Evolutionary conservation across 768 basidiomycete genomes (phyloP), one percentile per base, ranked within the genome.

Genomic region (Xerocomellus intermedius): DNA sequence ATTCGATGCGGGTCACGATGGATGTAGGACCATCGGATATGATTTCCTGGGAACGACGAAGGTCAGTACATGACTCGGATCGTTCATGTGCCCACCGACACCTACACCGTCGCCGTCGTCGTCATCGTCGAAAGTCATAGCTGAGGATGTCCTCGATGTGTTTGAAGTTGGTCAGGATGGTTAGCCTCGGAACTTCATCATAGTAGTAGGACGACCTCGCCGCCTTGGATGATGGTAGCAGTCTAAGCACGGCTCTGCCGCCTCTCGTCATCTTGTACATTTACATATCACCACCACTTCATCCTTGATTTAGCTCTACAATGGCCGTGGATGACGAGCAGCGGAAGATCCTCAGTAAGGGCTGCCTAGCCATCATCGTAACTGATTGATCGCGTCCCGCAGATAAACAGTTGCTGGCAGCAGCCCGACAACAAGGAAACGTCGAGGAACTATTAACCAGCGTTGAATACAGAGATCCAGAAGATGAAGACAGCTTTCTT

Each of bases 201-300:
- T 68, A 91, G 94, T 68, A 91, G 94, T 59, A 81, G 93, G 42
- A 97, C 95, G 35, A 4, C 9, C 10, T 9, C 8, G 26, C 28
- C 4, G 5, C 16, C 16, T 12, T 10, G 21, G 21, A 42, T 44
- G 42, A 28, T 45, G 50, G 38, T 48, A 22, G 16, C 35, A 12
- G 58, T 41, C 10, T 2, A 26, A 35, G 37, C 36, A 1, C 8
- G 5, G 33, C 46, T 26, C 24, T 12, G 10, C 21, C 8, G 6
- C 1, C 26, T 41, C 6, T 30, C 24, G 8, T 32, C 39, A 16
- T 21, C 26, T 39, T 37, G 8, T 35, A 16, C 42, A 26, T 28
- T 38, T 13, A 5, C 50, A 41, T 13, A 24, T 39, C 36, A 22
- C 21, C 10, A 3, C 19, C 16, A 6, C 41, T 36, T 19, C 37